Base-by-base conservation (phyloP, 805 yeast species). In the Citeromyces matritensis region DNA sequence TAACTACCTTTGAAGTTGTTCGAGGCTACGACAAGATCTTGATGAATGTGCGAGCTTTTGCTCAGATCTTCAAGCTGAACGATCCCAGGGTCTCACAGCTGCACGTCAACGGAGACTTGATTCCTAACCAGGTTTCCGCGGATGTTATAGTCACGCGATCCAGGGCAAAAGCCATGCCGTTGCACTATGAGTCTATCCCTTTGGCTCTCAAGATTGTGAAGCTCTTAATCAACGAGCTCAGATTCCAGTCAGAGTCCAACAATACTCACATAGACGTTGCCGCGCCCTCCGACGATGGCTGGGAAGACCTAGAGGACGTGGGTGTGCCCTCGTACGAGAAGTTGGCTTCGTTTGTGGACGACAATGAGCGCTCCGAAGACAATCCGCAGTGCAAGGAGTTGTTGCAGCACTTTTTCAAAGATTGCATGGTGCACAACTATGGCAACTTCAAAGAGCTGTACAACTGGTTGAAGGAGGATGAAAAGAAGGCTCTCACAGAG, bases 61-160 rank as follows among this genome's bases (percentile, higher is more conserved):
- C 73, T 23, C 69, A 69, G 34, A 56, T 91, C 1, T 84, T 63
- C 43, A 57, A 68, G 19, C 52, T 78, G n/a, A 56, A 64, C 12
- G 82, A 78, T 36, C 45, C 56, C 2, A 53, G 73, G 7, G 48
- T 85, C 3, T 59, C 60, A 21, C 36, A 45, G 1, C 46, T 83
- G 3, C 36, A 53, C 4, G 94, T 86, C 1, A 68, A 84, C 39
- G 96, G 94, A n/a, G 84, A 84, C 37, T 54, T 74, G 23, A 54
- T 79, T 19, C 74, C 80, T 3, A 65, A 73, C 43, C 54, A 58
- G 29, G 55, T 59, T 5, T 60, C 61, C 10, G 64, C 67, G 0
- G 79, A 73, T 34, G 42, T 69, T n/a, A 85, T 88, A 24, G 57
- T 83, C 4, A 88, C 97, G 0, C 68, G 97, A 45, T 82, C 95